Evolutionary conservation across 1,139 yeast genomes (phyloP), one percentile per base, ranked within the genome.

Genomic region (Pneumocystis canis): DNA sequence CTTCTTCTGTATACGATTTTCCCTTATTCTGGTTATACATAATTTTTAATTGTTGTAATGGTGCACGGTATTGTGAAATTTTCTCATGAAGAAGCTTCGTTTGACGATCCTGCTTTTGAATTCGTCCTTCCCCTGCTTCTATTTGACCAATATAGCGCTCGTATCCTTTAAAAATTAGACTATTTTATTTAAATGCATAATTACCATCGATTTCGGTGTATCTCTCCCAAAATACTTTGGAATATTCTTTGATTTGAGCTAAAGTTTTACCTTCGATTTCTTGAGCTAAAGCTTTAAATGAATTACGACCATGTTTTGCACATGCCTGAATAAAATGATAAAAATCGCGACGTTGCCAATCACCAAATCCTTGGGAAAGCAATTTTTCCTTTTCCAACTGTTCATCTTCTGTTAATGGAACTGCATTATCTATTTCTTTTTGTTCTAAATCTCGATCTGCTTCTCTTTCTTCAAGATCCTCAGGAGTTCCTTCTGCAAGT

Each of bases 291-390:
- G 77, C 77, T n/a, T 75, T 77, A 66, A 78, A 77, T 61, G 82
- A 79, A 16, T 80, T 77, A 59, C 95, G 81, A 0, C 98, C 98
- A 72, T 79, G 83, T 68, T 83, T 86, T 1, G 94, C 95, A 69
- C 85, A 80, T 3, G 86, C 84, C 69, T 87, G 95, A 58, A 92
- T 79, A 69, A 88, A 90, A 66, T 86, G 85, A 60, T 92, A 82
- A 71, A 92, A 89, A 71, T 92, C 98, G 65, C 97, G 81, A 72
- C 90, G 82, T 6, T 89, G 80, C 96, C 97, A 92, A 65, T 78
- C 79, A 58, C 81, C 80, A 74, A 89, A 92, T 2, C 95, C 89
- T 67, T 84, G 79, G 2, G 75, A 77, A 11, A 87, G 75, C 40
- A 85, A 76, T 66, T 79, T 73, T 62, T 83, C 83, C 72, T 89